These are phyloP conservation scores for Salix brachista DNA, from an alignment of 345 rosid genomes.

Conservation along the genomic window DNA sequence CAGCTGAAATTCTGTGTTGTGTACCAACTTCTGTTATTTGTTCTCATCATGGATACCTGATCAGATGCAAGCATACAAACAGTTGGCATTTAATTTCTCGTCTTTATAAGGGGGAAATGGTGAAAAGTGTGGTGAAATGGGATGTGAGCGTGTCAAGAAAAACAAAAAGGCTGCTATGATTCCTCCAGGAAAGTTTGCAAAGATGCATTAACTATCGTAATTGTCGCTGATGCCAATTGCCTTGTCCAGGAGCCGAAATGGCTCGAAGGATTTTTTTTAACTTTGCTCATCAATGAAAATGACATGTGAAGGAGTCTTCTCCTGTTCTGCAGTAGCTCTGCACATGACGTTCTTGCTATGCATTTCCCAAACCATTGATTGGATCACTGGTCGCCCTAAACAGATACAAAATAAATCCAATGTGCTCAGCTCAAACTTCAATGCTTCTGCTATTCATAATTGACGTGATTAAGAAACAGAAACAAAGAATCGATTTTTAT, in stretches of 20 bases:
- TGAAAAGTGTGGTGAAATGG: not conserved
- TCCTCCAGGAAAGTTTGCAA: not conserved
- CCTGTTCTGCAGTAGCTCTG: not conserved
- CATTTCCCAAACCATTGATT: not conserved
- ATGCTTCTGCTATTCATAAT: not conserved
- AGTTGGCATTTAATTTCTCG: not conserved
- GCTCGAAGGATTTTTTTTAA: not conserved
- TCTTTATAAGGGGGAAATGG: not conserved
- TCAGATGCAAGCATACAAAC: not conserved
- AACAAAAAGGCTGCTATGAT: not conserved
- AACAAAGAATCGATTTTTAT: not conserved
- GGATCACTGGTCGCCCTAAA: not conserved
- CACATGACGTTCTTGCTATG: not conserved
- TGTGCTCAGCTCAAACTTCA: not conserved
- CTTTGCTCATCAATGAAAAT: not conserved
- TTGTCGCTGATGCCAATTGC: not conserved
- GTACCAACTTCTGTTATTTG: not conserved
- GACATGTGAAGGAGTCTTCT: not conserved
- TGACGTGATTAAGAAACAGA: not conserved
- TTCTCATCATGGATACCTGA: not conserved
- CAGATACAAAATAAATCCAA: not conserved
- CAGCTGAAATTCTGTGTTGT: not conserved
- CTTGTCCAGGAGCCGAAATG: not conserved
- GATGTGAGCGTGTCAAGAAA: not conserved
- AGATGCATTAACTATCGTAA: not conserved